Evolutionary conservation across 1,284 basidiomycete genomes (phyloP), one percentile per base, ranked within the genome.

Genomic region (Somion occarium): DNA sequence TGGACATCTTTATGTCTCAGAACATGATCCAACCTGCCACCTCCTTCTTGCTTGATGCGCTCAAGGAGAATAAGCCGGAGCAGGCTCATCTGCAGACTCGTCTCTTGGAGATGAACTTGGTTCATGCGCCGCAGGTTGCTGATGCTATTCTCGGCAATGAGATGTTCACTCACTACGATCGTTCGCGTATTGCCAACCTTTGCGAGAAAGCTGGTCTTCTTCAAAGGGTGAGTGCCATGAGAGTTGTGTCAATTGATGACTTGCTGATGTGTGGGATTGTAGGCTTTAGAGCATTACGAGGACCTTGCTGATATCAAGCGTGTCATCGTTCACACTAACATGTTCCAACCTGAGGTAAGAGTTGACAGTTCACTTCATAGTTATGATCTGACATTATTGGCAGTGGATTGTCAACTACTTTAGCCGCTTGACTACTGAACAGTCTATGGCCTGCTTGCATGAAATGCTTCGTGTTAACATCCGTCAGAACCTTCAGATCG

Each of bases 21-120:
- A 99, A 98, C 75, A 94, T 99, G 93, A 95, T 99, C 56, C 97
- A 99, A 71, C 97, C 96, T 46, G 97, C 97, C 15, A 99, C 97
- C 0, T 96, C 93, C 2, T 99, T 99, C 87, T 76, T 99, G 46
- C 76, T 99, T 52, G 97, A 99, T 67, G 97, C 95, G n/a, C 80
- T 99, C 62, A 99, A 99, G 76, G 97, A 99, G 59, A 99, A 99
- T 78, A 92, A 91, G 71, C 93, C 95, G 0, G 97, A 99, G 71
- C 96, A 99, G 66, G 96, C 86, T 1, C 93, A 90, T 60, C 75
- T 99, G 12, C 97, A 99, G 73, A 99, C 97, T 1, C 88, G 95
- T 58, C 79, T 99, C 20, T 78, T 99, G 48, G 97, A 99, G 73
- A 98, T 99, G 89, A 99, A 99, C 74, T 79, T 99, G 49, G 74